Base-by-base conservation (phyloP, 805 yeast species). In the Schizosaccharomyces japonicus region DNA sequence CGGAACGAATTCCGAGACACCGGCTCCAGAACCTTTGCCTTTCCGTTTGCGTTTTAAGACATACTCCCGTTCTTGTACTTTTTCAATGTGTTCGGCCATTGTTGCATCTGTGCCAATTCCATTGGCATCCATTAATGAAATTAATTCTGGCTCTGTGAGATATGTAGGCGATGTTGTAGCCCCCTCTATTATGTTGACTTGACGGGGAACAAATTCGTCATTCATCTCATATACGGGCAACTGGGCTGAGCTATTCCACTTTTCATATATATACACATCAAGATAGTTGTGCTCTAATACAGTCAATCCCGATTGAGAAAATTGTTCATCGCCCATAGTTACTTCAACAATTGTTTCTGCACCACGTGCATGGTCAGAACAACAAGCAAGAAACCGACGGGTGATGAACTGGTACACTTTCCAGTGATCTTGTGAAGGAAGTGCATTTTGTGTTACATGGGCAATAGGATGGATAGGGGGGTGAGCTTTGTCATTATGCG, bases 41-140 rank as follows among this genome's bases (percentile, higher is more conserved):
- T 27, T 17, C n/a, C 23, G 17, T 36, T 36, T 36, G 15, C 42
- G 26, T 11, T 36, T 36, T 6, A 36, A 5, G 5, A 81, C 72
- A 56, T 85, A 92, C 17, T 75, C 73, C 48, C 98, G 63, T 8
- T 60, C 60, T 27, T 71, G 63, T 39, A 90, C 75, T 57, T 80
- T 85, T 50, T 80, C 84, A 33, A 90, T 90, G 61, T 90, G 99
- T 39, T 90, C 98, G 0, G 96, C 98, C 61, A 90, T 92, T 0
- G 99, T 90, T 0, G 99, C 99, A 65, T 90, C 99, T 0, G 99
- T 90, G 2, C 99, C 99, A 42, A 90, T 90, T 0, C 96, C 96
- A 60, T 90, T 90, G 8, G 76, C 80, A 64, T 92, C 96, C 99
- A 90, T 90, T 44, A 90, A 64, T 7, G 82, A 78, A 62, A 90